Evolutionary conservation across 768 basidiomycete genomes (phyloP).

Genomic region (Boletus subcaerulescens): DNA sequence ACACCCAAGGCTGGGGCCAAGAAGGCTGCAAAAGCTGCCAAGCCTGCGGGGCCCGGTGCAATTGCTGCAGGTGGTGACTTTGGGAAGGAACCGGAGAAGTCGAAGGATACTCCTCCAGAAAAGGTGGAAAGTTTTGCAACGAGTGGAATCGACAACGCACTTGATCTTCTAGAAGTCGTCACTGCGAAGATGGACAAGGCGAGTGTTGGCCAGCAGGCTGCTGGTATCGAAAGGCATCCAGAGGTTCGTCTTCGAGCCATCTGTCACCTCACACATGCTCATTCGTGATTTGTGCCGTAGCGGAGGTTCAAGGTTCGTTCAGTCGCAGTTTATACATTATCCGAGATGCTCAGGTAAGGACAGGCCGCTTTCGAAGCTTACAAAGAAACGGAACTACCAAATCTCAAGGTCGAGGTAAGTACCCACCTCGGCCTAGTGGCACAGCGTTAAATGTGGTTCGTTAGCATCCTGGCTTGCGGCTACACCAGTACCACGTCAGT

Average conservation of each 20-base stretch:
- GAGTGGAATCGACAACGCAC: constrained; percentile 85
- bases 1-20: constrained; percentile 64
- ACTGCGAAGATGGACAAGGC: constrained; percentile 94
- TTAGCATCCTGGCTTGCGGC: constrained; percentile 83
- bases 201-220: constrained; percentile 83
- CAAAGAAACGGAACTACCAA: constrained; percentile 81
- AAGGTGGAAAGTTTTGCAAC: constrained; percentile 72
- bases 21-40: constrained; percentile 47
- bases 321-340: not conserved
- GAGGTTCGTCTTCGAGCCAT: constrained; percentile 59
- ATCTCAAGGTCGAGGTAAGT: constrained; percentile 67
- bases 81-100: constrained; percentile 24
- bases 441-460: constrained; percentile 10
- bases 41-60: constrained; percentile 79
- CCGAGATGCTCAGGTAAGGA: constrained; percentile 3
- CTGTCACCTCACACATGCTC: constrained; percentile 5
- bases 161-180: constrained; percentile 86
- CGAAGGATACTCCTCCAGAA: constrained; percentile 28
- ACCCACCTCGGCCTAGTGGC: not conserved
- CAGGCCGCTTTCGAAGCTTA: constrained; percentile 91
- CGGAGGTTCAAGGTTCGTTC: constrained; percentile 78
- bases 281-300: constrained; percentile 37
- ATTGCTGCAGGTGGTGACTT: constrained; percentile 71
- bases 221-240: constrained; percentile 84
- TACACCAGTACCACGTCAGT: constrained; percentile 83